Evolutionary conservation across 345 rosid genomes (phyloP).

Genomic region (Eucalyptus polybractea): DNA sequence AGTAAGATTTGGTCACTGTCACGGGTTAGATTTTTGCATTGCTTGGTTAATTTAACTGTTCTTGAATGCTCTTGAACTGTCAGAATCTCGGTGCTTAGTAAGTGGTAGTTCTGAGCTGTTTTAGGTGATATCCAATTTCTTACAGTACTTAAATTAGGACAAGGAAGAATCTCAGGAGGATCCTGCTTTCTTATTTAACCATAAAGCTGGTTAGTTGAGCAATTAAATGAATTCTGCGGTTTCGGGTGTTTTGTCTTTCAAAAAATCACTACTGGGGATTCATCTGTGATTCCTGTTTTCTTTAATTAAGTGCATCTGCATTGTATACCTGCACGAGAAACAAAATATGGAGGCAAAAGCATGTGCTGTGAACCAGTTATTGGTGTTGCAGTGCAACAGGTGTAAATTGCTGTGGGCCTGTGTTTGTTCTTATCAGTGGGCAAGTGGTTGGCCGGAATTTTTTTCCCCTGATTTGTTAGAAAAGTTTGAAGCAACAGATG

Average conservation of each 20-base stretch:
- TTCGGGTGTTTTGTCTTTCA: background rate
- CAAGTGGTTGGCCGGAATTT: slow-evolving; percentile 10
- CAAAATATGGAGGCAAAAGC: background rate
- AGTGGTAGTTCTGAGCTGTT: background rate
- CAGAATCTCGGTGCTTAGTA: background rate
- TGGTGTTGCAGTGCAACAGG: background rate
- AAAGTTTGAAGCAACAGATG: background rate
- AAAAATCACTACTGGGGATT: background rate
- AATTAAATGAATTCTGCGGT: background rate
- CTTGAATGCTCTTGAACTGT: background rate
- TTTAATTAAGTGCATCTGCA: background rate
- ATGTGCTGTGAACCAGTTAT: slow-evolving; percentile 7
- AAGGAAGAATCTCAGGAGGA: background rate
- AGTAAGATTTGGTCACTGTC: background rate
- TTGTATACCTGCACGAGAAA: background rate
- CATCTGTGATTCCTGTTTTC: background rate
- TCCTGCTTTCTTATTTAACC: background rate
- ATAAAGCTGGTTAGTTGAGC: background rate
- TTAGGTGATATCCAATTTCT: background rate
- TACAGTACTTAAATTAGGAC: background rate
- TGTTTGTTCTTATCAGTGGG: slow-evolving; percentile 33
- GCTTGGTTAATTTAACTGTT: background rate
- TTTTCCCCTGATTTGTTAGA: slow-evolving; percentile 30
- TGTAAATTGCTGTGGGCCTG: slow-evolving; percentile 26
- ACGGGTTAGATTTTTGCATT: background rate